These are phyloP conservation scores for Venturia oleaginea DNA, from an alignment of 2,329 filamentous ascomycete genomes.

Conservation along the genomic window DNA sequence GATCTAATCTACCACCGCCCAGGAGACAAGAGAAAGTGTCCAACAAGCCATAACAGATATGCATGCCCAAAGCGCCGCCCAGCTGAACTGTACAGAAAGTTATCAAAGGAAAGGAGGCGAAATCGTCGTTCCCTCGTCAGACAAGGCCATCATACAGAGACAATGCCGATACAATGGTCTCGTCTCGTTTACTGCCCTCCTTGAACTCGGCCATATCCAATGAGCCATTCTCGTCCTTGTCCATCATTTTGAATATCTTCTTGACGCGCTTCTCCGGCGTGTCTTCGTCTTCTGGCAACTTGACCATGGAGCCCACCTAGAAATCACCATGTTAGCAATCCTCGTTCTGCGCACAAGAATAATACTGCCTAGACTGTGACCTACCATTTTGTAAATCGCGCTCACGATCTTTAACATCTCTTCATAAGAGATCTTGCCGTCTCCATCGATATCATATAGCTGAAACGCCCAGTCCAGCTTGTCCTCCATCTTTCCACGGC, in stretches of 20 bases:
- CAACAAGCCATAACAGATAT: neutral
- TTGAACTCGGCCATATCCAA: conserved; percentile 98
- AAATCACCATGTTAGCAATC: conserved; percentile 17
- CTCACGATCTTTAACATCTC: conserved; percentile 99
- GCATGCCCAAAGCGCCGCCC: neutral
- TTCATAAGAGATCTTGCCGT: conserved; percentile 97
- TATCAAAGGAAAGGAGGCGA: neutral
- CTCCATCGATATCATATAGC: conserved; percentile 96
- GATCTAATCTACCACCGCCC: conserved; percentile 1
- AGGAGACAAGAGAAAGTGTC: neutral
- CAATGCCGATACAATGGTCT: conserved; percentile 95
- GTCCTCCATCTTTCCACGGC: conserved; percentile 97
- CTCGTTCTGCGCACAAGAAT: neutral
- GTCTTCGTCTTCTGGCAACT: conserved; percentile 95
- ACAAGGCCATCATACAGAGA: conserved; percentile 95
- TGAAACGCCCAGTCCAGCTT: conserved; percentile 99
- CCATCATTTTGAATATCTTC: conserved; percentile 99
- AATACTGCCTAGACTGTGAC: conserved; percentile 13
- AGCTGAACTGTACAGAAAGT: conserved; percentile 3
- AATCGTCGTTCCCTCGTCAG: conserved; percentile 29
- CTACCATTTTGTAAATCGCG: conserved; percentile 99
- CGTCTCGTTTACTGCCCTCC: conserved; percentile 96
- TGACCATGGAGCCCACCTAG: conserved; percentile 97
- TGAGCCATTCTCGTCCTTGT: conserved; percentile 98
- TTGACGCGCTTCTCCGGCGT: conserved; percentile 95